Percentiles rank a stretch among this genome's conserved stretches.
These are phyloP conservation scores for Ophiocordyceps camponoti-rufipedis DNA, from an alignment of 2,329 filamentous ascomycete genomes.

Conservation along the genomic window DNA sequence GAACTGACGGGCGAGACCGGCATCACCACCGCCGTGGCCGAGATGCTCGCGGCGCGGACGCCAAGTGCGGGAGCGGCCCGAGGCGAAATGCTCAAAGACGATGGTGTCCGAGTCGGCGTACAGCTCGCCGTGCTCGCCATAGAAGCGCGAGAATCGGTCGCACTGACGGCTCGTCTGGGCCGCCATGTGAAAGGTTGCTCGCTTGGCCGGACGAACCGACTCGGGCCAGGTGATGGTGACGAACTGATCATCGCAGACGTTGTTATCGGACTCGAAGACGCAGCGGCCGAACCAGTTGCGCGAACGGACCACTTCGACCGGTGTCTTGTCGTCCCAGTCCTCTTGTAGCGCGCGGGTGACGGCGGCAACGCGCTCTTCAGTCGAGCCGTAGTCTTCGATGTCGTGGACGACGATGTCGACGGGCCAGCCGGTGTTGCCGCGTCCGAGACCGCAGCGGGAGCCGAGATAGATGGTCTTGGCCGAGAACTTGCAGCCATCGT, in stretches of 20 bases:
- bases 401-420: conserved; percentile 81
- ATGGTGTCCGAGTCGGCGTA: conserved; percentile 68
- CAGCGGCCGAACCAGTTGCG: conserved; percentile 82
- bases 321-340: conserved; percentile 32
- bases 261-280: conserved; percentile 83
- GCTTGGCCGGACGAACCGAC: conserved; percentile 49
- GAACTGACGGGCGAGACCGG: conserved; percentile 60
- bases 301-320: conserved; percentile 25
- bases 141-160: conserved; percentile 67
- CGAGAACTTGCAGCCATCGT: conserved; percentile 65
- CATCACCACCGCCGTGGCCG: conserved; percentile 22
- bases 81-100: conserved; percentile 42
- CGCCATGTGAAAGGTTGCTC: conserved; percentile 84
- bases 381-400: conserved; percentile 54
- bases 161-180: conserved; percentile 79
- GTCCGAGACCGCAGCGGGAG: conserved; percentile 37
- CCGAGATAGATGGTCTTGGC: conserved; percentile 70
- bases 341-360: conserved; percentile 26
- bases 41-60: conserved; percentile 15
- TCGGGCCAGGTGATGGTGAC: conserved; percentile 83
- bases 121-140: conserved; percentile 74
- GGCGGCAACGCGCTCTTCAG: conserved; percentile 19
- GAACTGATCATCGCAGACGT: conserved; percentile 82
- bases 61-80: conserved; percentile 13
- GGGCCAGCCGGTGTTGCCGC: conserved; percentile 60